Evolutionary conservation across 2,329 filamentous ascomycete species (phyloP).

Genomic region (Diaporthe humulicola): DNA sequence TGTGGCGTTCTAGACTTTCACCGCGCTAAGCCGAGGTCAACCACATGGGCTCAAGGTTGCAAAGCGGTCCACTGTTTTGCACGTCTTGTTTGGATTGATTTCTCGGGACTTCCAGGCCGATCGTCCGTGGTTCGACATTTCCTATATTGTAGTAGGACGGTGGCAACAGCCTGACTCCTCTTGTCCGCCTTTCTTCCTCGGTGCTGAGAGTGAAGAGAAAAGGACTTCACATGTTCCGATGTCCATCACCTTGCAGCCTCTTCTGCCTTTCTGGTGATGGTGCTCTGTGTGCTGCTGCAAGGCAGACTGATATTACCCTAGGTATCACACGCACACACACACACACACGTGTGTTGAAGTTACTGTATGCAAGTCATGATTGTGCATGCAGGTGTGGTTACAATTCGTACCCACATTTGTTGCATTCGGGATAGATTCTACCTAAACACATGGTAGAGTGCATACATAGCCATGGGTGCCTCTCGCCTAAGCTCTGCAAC

Average conservation of each 20-base stretch:
- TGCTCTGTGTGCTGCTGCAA: not conserved
- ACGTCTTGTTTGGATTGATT: not conserved
- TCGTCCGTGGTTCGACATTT: too few relatives aligned
- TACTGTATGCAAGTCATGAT: not conserved
- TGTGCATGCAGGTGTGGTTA: constrained; percentile 4
- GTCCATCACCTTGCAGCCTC: not conserved
- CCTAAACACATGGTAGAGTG: not conserved
- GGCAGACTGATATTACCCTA: not conserved
- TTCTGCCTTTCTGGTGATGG: not conserved
- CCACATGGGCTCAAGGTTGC: not conserved
- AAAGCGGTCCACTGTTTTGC: not conserved
- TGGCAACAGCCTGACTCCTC: too few relatives aligned
- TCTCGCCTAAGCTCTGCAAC: not conserved
- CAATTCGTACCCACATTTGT: not conserved
- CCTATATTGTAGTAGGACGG: not conserved
- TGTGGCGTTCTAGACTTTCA: not conserved
- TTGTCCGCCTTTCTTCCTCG: not conserved
- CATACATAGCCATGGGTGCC: not conserved
- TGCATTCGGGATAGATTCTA: not conserved
- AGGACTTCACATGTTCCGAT: not conserved
- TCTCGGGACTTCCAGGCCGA: not conserved
- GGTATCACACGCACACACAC: not conserved
- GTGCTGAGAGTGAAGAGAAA: not conserved
- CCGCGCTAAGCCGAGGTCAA: not conserved
- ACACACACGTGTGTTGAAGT: not conserved